Percentiles rank a stretch among this genome's conserved stretches.
phyloP scores from a whole-genome alignment of 2,329 filamentous ascomycete genomes.

The Claviceps capensis region DNA sequence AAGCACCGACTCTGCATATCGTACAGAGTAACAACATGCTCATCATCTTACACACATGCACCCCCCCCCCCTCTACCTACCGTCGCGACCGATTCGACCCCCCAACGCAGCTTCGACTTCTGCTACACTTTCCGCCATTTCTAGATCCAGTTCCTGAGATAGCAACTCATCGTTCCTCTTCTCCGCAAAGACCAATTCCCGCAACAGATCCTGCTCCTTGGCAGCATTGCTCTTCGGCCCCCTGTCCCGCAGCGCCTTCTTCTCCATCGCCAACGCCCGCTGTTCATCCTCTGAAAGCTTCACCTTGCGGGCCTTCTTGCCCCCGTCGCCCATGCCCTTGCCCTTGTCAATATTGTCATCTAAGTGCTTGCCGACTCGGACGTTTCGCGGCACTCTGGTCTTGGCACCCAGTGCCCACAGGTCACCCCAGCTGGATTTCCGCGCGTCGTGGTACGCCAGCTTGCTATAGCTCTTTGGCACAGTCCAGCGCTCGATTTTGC shows the following conservation, averaged over 20 bases:
- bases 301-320: conserved; percentile 27
- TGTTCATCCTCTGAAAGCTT: conserved; percentile 18
- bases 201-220: conserved; percentile 24
- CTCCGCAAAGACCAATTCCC: conserved; percentile 25
- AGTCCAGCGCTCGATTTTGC: conserved; percentile 83
- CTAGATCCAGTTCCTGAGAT: conserved; percentile 18
- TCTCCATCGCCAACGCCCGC: conserved; percentile 26
- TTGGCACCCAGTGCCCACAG: conserved; percentile 93
- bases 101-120: not conserved
- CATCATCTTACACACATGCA: too few species aligned
- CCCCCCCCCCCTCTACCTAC: not conserved
- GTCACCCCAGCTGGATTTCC: conserved; percentile 85
- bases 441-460: conserved; percentile 79
- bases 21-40: too few species aligned
- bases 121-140: conserved; percentile 15
- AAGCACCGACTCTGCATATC: too few species aligned
- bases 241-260: conserved; percentile 20
- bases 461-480: conserved; percentile 70
- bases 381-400: conserved; percentile 50
- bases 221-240: conserved; percentile 28
- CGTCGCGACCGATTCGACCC: not conserved
- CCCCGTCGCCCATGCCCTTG: not conserved
- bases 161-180: conserved; percentile 17
- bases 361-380: conserved; percentile 42
- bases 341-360: conserved; percentile 18